Base-by-base conservation (phyloP, 2,329 filamentous ascomycete genomes). In the Lecanicillium sp. region DNA sequence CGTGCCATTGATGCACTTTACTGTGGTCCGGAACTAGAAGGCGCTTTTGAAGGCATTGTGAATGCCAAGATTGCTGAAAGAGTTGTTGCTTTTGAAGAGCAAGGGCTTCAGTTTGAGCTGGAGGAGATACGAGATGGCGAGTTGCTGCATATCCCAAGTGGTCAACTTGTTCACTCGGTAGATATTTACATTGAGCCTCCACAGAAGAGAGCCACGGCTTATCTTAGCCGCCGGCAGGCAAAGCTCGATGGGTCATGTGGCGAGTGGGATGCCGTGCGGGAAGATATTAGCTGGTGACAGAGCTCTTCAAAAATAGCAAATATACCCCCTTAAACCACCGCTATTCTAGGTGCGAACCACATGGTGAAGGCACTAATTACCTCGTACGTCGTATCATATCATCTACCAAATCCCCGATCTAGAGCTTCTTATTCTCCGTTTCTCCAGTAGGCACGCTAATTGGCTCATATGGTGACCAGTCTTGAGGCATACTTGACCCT, bases 61-160 rank as follows among this genome's bases (percentile, higher is more conserved):
- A 35, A 40, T 29, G 43, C 43, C n/a, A 33, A 33, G 7, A 33
- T 44, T 11, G 39, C 36, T 16, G 42, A 46, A 27, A 29, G 28
- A 11, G 34, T 44, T 11, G 37, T 46, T 32, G 29, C 38, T 18
- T 11, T 45, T 11, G 46, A 48, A 32, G 44, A 46, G 28, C 38
- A 35, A 5, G 41, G 42, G n/a, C 9, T 42, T 8, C 13, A 18
- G 6, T 44, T 37, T 14, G 28, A 37, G 14, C 9, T 42, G 17
- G 31, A 32, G 6, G 14, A 40, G 6, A 32, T 41, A 3, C 34
- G 48, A 14, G 48, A 53, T 8, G 40, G 35, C 5, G 40, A 41
- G 29, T n/a, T 41, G 25, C 17, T 41, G 36, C 48, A 45, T 25
- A 37, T 48, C 29, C 29, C 27, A 4, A 34, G 44, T n/a, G 20